phyloP scores from a whole-genome alignment of 1,139 yeast species.

The Taiozyma sp. region DNA sequence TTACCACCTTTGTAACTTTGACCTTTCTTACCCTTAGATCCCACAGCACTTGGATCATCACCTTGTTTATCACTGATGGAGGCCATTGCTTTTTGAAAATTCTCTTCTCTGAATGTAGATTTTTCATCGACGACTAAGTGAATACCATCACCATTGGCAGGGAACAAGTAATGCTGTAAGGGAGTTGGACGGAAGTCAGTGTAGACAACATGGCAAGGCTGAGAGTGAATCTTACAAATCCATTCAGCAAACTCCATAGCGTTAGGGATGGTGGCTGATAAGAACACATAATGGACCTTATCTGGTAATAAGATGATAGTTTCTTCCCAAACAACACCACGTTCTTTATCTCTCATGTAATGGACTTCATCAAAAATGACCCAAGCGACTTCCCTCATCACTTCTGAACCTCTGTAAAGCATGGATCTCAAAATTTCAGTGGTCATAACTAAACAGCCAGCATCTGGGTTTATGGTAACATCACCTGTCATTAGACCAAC shows the following conservation, averaged over 20 bases:
- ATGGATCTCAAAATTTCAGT: slow-evolving; percentile 91
- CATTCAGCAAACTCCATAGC: slow-evolving; percentile 99
- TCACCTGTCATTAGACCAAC: slow-evolving; percentile 98
- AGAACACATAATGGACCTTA: slow-evolving; percentile 80
- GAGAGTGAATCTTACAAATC: slow-evolving; percentile 92
- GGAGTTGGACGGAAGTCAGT: slow-evolving; percentile 99
- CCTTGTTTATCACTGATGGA: slow-evolving; percentile 79
- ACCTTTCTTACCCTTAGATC: slow-evolving; percentile 67
- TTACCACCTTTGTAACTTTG: slow-evolving; percentile 89
- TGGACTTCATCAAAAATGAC: slow-evolving; percentile 96
- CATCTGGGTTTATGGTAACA: slow-evolving; percentile 95
- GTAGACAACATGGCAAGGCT: slow-evolving; percentile 98
- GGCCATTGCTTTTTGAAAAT: slow-evolving; percentile 98
- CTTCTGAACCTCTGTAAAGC: slow-evolving; percentile 92
- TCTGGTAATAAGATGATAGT: slow-evolving; percentile 94
- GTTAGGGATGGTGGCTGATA: slow-evolving; percentile 97
- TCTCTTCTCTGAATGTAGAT: slow-evolving; percentile 93
- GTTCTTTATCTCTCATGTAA: slow-evolving; percentile 90
- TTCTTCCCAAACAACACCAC: slow-evolving; percentile 99
- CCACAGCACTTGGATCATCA: slow-evolving; percentile 68
- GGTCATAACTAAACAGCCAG: slow-evolving; percentile 96
- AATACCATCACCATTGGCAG: slow-evolving; percentile 96
- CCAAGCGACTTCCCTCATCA: slow-evolving; percentile 96
- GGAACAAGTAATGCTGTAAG: slow-evolving; percentile 92
- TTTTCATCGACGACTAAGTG: slow-evolving; percentile 97